Conservation (phyloP, 306 rosid species). For the Glycine soja region DNA sequence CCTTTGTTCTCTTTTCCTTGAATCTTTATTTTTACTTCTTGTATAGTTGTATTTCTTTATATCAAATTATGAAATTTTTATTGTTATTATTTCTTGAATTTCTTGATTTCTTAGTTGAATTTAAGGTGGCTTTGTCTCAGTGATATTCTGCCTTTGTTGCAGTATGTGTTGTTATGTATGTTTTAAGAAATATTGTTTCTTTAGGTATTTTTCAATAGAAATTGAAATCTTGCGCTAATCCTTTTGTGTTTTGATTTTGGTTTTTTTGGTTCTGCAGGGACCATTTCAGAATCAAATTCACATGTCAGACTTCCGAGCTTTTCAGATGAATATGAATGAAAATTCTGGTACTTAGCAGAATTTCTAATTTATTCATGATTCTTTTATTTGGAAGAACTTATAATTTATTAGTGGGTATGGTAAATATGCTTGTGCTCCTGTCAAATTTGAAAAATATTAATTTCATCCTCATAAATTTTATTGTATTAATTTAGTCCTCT, state of each 20-base stretch:
- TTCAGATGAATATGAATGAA: conserved; percentile 53
- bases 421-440: too few species aligned
- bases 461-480: too few species aligned
- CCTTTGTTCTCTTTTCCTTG: too few species aligned
- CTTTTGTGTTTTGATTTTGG: too few species aligned
- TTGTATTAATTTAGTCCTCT: too few species aligned
- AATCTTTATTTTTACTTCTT: too few species aligned
- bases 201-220: neutral
- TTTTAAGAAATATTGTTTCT: neutral
- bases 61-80: neutral
- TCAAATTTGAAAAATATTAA: too few species aligned
- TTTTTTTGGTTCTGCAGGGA: conserved; percentile 49
- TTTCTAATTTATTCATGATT: neutral
- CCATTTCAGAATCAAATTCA: conserved; percentile 62
- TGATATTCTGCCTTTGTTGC: conserved; percentile 71
- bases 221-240: too few species aligned
- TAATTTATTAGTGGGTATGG: too few species aligned
- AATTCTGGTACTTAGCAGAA: conserved; percentile 64
- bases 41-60: too few species aligned
- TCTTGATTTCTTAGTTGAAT: neutral
- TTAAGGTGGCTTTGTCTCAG: conserved; percentile 41
- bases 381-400: too few species aligned
- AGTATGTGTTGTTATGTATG: conserved; percentile 36
- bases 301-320: conserved; percentile 96
- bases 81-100: accelerated